Base-by-base conservation (phyloP, 371 early-diverging fungal genomes). In the Encephalitozoon romaleae region DNA sequence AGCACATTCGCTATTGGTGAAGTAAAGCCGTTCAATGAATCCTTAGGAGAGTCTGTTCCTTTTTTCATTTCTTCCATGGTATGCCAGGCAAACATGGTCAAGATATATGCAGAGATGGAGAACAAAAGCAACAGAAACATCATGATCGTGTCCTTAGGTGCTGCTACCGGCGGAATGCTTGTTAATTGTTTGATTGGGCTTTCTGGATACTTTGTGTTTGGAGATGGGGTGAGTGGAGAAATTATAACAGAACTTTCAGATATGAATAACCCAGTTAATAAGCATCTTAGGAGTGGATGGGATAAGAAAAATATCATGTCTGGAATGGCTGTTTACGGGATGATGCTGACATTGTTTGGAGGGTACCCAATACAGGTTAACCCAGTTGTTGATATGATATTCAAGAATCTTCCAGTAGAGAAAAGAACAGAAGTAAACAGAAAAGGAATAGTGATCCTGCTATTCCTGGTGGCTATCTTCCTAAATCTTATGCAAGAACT, bases 51-150 rank as follows among this genome's bases (percentile, higher is more conserved):
- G n/a, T 64, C 38, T 11, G 39, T 78, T 25, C 77, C 76, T 34
- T 45, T 47, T n/a, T 77, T 77, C 32, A 70, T 83, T 12, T 80
- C 76, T 63, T 77, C 76, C 28, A 53, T 83, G 74, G 81, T 80
- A 1, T 83, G 83, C 74, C 77, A 83, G 51, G 78, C 72, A 45
- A 80, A 81, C 63, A 83, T 83, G 80, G 70, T 83, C 8, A 43
- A 34, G 18, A 72, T 80, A 15, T 81, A 73, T 43, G 49, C 45
- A 38, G 45, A 78, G 41, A 45, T 83, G 49, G 63, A 76, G 32
- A 68, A 75, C 42, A 64, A 47, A 39, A 72, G 71, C 39, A 66
- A 49, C 49, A 70, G 38, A 28, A 77, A 78, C 34, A 75, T 79
- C 39, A 26, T 68, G 3, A 71, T 74, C 39, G 76, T 79, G 42